Evolutionary conservation across 441 rosid genomes (phyloP).

Genomic region (Eruca vesicaria): DNA sequence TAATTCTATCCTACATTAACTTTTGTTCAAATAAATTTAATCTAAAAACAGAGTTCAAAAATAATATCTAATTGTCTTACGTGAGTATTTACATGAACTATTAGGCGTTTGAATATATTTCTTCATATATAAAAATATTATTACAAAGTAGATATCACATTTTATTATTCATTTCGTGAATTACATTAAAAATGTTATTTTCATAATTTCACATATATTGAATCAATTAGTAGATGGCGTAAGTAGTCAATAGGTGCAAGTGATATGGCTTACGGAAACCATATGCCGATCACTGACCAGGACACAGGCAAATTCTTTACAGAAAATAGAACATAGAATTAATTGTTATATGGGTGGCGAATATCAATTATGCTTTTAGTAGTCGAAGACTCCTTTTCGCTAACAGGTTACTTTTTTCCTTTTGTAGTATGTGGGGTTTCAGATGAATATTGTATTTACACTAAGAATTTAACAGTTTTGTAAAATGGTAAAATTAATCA

Average conservation of each 20-base stretch:
- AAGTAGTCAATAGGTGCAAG: background rate
- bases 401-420: background rate
- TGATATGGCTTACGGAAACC: background rate
- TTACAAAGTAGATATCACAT: background rate
- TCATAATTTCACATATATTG: background rate
- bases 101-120: background rate
- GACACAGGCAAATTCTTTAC: background rate
- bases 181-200: background rate
- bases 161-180: background rate
- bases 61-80: too few relatives aligned
- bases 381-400: conserved; percentile 6
- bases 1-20: too few relatives aligned
- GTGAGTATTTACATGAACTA: background rate
- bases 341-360: conserved; percentile 4
- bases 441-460: background rate
- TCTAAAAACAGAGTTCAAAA: too few relatives aligned
- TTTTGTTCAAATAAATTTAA: too few relatives aligned
- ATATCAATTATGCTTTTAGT: background rate
- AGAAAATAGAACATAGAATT: background rate
- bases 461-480: background rate
- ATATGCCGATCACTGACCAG: conserved; percentile 7
- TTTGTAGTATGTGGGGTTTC: conserved; percentile 8
- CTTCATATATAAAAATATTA: background rate
- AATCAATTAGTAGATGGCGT: background rate
- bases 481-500: background rate